phyloP scores from a whole-genome alignment of 1,284 basidiomycete genomes.

The Ceratobasidium sp. region DNA sequence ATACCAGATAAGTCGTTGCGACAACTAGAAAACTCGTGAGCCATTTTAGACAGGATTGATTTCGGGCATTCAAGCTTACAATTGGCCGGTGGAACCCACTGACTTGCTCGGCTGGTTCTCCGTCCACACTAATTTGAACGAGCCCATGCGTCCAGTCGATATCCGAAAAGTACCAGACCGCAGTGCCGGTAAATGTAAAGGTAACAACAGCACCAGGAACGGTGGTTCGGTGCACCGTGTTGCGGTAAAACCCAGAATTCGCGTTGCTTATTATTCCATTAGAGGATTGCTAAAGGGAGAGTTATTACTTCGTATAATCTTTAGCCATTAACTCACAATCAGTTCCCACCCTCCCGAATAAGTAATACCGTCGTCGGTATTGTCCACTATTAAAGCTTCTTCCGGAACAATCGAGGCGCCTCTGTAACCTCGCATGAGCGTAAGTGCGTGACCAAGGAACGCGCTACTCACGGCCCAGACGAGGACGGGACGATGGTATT shows the following conservation, averaged over 20 bases:
- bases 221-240: constrained; percentile 13
- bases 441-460: too few relatives aligned
- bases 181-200: constrained; percentile 24
- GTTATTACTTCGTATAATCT: neutral
- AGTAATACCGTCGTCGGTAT: neutral
- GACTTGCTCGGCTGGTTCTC: neutral
- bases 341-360: constrained; percentile 9
- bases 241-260: neutral
- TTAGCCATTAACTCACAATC: neutral
- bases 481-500: neutral
- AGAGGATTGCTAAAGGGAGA: neutral
- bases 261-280: neutral
- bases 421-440: neutral
- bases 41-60: neutral
- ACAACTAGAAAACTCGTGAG: neutral
- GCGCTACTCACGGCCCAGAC: constrained; percentile 7
- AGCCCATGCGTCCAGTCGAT: neutral
- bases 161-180: constrained; percentile 40
- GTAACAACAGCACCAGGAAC: neutral
- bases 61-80: neutral
- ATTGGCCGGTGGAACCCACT: neutral
- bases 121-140: constrained; percentile 15
- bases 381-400: constrained; percentile 4
- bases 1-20: constrained; percentile 12
- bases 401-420: neutral